Percentiles rank a stretch among this genome's conserved stretches.
phyloP scores from a whole-genome alignment of 176 grass and related monocot species.

The Musa acuminata region DNA sequence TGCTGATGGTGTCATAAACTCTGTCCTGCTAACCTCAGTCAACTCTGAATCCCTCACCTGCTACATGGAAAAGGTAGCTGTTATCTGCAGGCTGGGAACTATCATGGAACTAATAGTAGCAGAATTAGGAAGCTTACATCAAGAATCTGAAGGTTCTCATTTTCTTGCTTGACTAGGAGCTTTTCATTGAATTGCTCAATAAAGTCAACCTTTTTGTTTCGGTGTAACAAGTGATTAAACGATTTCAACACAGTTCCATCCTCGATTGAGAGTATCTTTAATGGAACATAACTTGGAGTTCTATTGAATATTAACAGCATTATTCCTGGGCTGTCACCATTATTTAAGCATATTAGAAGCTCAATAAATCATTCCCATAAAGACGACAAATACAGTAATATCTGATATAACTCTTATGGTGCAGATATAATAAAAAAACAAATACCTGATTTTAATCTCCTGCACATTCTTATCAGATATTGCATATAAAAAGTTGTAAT shows the following conservation, averaged over 20 bases:
- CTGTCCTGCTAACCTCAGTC: conserved; percentile 68
- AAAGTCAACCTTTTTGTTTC: conserved; percentile 94
- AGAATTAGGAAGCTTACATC: conserved; percentile 51
- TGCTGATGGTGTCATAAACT: conserved; percentile 90
- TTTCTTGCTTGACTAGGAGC: conserved; percentile 94
- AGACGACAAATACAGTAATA: not conserved
- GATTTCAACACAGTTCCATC: conserved; percentile 80
- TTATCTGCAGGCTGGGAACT: not conserved
- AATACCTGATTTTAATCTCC: conserved; percentile 96
- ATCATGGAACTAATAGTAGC: not conserved
- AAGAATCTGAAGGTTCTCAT: conserved; percentile 91
- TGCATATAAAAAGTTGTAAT: conserved; percentile 76
- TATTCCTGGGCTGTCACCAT: conserved; percentile 70
- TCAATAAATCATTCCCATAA: not conserved
- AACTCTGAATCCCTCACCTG: conserved; percentile 86
- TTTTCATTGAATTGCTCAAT: conserved; percentile 75
- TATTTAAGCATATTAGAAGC: not conserved
- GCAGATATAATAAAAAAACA: not conserved
- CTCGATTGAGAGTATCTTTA: conserved; percentile 97
- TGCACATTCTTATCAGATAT: conserved; percentile 89
- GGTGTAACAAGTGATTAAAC: conserved; percentile 84
- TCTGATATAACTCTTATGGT: not conserved
- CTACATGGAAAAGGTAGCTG: not conserved
- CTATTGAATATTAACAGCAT: conserved; percentile 96
- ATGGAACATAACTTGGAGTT: conserved; percentile 64